These are phyloP conservation scores for Danielia reshetovae DNA, from an alignment of 805 yeast genomes.

Conservation along the genomic window DNA sequence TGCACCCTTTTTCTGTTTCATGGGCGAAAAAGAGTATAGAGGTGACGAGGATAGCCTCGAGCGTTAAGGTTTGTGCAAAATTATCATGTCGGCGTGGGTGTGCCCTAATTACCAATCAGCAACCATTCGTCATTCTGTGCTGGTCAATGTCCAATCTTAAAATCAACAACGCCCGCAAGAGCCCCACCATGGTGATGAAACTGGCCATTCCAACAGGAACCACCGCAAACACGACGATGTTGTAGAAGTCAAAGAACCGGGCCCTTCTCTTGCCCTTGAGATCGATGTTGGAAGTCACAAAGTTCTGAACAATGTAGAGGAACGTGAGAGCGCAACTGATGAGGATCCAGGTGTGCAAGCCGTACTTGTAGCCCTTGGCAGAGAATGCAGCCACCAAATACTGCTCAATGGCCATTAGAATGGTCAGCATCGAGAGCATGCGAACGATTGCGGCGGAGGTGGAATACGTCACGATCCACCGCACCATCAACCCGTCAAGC, in stretches of 20 bases:
- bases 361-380: constrained; percentile 67
- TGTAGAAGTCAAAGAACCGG: constrained; percentile 80
- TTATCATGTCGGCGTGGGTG: too few species aligned
- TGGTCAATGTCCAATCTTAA: constrained; percentile 58
- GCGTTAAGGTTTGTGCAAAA: too few species aligned
- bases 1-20: too few species aligned
- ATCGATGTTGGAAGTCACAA: constrained; percentile 74
- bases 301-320: constrained; percentile 80
- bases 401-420: constrained; percentile 67
- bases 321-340: constrained; percentile 82
- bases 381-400: constrained; percentile 58
- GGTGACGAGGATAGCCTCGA: too few species aligned
- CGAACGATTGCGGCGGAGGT: constrained; percentile 85
- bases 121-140: too few species aligned
- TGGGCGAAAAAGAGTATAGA: too few species aligned
- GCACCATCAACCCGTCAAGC: constrained; percentile 81
- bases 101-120: too few species aligned
- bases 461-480: constrained; percentile 92
- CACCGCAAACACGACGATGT: constrained; percentile 91
- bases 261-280: constrained; percentile 43
- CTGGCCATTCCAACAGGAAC: constrained; percentile 98
- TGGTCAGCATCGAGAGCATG: constrained; percentile 75
- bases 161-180: constrained; percentile 70
- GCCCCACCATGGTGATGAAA: constrained; percentile 84
- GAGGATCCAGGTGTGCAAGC: constrained; percentile 86